Conservation (phyloP, 148 eudicot species). For the Simmondsia chinensis region DNA sequence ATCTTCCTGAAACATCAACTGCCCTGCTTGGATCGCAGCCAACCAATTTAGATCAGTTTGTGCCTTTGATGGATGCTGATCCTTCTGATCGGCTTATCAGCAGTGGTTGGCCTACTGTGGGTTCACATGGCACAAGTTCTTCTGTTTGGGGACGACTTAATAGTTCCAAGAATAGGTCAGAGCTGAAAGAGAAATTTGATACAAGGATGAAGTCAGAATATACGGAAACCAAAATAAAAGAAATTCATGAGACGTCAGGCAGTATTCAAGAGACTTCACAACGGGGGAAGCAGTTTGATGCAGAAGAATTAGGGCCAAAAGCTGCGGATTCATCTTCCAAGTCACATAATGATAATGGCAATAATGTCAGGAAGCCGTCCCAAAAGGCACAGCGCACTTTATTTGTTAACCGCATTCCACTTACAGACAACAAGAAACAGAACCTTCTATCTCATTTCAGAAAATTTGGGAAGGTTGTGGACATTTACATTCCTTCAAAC, state of each 20-base stretch:
- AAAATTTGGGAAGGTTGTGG: constrained; percentile 86
- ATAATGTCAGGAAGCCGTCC: constrained; percentile 31
- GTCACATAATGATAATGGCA: constrained; percentile 35
- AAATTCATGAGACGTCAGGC: constrained; percentile 21
- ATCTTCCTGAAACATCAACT: constrained; percentile 44
- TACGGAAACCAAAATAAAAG: constrained; percentile 20
- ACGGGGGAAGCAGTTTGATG: constrained; percentile 33
- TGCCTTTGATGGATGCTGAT: constrained; percentile 31
- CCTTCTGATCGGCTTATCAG: constrained; percentile 28
- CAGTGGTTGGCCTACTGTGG: constrained; percentile 27
- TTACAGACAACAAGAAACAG: constrained; percentile 70
- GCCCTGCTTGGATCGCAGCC: constrained; percentile 31
- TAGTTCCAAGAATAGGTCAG: constrained; percentile 36
- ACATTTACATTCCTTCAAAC: constrained; percentile 63
- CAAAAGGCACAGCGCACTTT: constrained; percentile 77
- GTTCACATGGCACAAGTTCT: constrained; percentile 40
- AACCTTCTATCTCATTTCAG: constrained; percentile 74
- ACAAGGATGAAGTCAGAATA: constrained; percentile 22
- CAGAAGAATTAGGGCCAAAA: constrained; percentile 19
- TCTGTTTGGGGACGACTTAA: constrained; percentile 57
- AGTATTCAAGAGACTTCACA: constrained; percentile 18
- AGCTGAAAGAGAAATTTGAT: constrained; percentile 36
- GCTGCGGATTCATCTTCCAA: constrained; percentile 30
- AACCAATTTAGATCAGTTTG: constrained; percentile 37
- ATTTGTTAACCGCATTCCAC: constrained; percentile 74